A percentile compares a stretch with the other conserved stretches of the same genome.
phyloP scores from a whole-genome alignment of 2,329 filamentous ascomycete species.

The Sporothrix curviconia region DNA sequence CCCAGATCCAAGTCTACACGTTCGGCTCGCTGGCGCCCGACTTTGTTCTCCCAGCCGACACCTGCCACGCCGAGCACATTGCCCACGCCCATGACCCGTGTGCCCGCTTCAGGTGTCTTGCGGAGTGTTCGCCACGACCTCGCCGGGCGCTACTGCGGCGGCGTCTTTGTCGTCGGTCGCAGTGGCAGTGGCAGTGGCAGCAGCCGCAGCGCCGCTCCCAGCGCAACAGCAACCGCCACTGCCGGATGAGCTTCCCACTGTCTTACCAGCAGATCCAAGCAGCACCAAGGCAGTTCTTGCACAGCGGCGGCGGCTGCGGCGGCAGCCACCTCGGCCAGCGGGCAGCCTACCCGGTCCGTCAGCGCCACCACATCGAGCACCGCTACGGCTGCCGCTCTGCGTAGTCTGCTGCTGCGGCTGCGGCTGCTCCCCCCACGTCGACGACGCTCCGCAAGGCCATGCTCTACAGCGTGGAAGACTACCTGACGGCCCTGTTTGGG shows the following conservation, averaged over 20 bases:
- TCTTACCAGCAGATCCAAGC: background rate
- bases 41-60: conserved; percentile 29
- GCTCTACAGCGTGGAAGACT: conserved; percentile 29
- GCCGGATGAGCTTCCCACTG: conserved; percentile 13
- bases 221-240: background rate
- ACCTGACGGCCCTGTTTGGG: conserved; percentile 31
- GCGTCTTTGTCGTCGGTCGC: conserved; percentile 30
- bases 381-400: too few species aligned
- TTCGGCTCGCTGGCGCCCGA: conserved; percentile 35
- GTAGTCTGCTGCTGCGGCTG: too few species aligned
- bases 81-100: conserved; percentile 33
- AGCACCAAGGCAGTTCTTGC: background rate
- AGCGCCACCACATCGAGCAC: conserved; percentile 9
- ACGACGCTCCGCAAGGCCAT: conserved; percentile 7
- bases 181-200: background rate
- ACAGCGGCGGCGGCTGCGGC: too few species aligned
- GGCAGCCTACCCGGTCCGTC: background rate
- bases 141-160: conserved; percentile 33
- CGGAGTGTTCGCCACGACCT: conserved; percentile 30
- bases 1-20: conserved; percentile 39
- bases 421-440: too few species aligned
- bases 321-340: background rate
- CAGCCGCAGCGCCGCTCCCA: background rate
- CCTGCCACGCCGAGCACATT: conserved; percentile 32
- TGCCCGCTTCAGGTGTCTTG: conserved; percentile 33